Percentiles rank a stretch among this genome's conserved stretches.
phyloP scores from a whole-genome alignment of 1,284 basidiomycete genomes.

The Macrocystidia cucumis region DNA sequence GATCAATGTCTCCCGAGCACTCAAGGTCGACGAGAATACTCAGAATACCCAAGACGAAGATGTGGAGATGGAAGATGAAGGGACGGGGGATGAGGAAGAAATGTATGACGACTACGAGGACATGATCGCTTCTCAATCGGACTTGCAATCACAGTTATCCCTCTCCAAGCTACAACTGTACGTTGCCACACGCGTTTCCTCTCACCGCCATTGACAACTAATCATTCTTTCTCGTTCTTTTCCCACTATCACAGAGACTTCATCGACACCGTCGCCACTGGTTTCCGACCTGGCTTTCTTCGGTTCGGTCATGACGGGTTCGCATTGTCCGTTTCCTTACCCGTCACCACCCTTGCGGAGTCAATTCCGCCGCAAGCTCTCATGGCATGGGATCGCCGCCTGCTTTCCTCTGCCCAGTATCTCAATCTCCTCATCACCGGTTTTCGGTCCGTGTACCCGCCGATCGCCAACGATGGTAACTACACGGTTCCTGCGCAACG shows the following conservation, averaged over 20 bases:
- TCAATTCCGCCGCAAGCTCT: constrained; percentile 45
- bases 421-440: constrained; percentile 54
- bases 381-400: constrained; percentile 56
- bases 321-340: constrained; percentile 44
- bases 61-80: constrained; percentile 26
- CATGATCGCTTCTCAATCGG: constrained; percentile 19
- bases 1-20: constrained; percentile 16
- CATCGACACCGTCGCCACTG: constrained; percentile 40
- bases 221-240: constrained; percentile 4
- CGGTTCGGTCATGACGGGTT: constrained; percentile 38
- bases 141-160: constrained; percentile 6
- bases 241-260: constrained; percentile 51
- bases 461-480: constrained; percentile 31
- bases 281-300: constrained; percentile 47
- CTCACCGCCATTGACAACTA: constrained; percentile 5
- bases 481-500: constrained; percentile 22
- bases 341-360: constrained; percentile 37
- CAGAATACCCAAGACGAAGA: constrained; percentile 12
- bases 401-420: constrained; percentile 41
- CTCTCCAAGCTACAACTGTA: constrained; percentile 19
- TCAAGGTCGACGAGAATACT: constrained; percentile 9
- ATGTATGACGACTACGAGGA: constrained; percentile 27
- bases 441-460: constrained; percentile 41
- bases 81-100: constrained; percentile 23
- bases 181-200: constrained; percentile 1